phyloP scores from a whole-genome alignment of 169 alveolate species.

The Theileria annulata region DNA sequence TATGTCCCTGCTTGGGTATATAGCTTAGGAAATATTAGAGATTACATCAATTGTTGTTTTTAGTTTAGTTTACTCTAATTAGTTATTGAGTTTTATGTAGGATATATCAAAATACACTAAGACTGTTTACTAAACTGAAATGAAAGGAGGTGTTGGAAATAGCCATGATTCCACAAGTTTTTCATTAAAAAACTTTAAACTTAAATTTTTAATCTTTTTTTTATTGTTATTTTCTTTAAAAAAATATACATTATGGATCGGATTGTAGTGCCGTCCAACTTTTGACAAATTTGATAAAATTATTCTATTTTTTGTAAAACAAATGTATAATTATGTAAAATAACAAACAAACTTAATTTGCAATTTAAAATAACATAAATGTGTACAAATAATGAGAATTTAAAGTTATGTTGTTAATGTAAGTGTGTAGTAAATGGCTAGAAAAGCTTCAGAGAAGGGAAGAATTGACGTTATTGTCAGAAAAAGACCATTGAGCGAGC shows the following conservation, averaged over 20 bases:
- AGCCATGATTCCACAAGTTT: not conserved
- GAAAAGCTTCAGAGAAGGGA: constrained; percentile 43
- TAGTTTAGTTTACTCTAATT: not conserved
- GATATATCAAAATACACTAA: constrained; percentile 55
- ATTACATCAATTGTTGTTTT: not conserved
- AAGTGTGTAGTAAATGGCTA: constrained; percentile 31
- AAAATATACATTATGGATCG: not conserved
- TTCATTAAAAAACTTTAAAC: not conserved
- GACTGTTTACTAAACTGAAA: constrained; percentile 26
- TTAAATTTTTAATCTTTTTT: too few species aligned
- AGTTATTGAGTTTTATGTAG: not conserved
- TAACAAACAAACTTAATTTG: not conserved
- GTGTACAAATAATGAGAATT: not conserved
- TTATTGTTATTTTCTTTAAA: too few species aligned
- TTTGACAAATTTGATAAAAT: not conserved
- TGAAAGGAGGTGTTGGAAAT: not conserved
- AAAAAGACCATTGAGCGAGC: constrained; percentile 91
- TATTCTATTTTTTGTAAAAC: too few species aligned
- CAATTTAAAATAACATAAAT: not conserved
- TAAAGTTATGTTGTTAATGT: not conserved
- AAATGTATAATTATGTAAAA: not conserved
- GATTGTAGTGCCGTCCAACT: not conserved
- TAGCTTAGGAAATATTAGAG: not conserved
- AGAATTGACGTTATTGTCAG: constrained; percentile 91
- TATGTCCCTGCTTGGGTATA: constrained; percentile 7